These are phyloP conservation scores for Forsythia viridissima DNA, from an alignment of 257 asterid genomes.

Conservation along the genomic window DNA sequence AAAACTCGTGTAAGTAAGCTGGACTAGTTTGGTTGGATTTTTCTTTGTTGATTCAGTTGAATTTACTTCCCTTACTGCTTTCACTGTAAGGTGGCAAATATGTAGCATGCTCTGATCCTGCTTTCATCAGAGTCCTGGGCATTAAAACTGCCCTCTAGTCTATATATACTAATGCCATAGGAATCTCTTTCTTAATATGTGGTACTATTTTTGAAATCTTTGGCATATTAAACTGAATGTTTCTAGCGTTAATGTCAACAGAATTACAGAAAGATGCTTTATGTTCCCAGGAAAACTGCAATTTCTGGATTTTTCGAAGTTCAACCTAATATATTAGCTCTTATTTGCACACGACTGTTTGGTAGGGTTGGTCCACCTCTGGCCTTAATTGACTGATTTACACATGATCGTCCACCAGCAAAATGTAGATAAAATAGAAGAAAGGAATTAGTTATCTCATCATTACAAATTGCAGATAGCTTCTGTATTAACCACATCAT, in stretches of 20 bases:
- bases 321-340: neutral
- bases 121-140: neutral
- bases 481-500: neutral
- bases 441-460: neutral
- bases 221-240: neutral
- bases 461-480: no score
- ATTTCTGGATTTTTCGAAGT: neutral
- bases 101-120: neutral
- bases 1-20: conserved; percentile 53
- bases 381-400: neutral
- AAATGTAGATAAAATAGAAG: neutral
- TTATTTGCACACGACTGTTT: no score
- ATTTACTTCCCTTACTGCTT: conserved; percentile 4
- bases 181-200: neutral
- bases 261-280: neutral
- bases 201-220: neutral
- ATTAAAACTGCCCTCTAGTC: neutral
- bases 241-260: neutral
- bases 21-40: conserved; percentile 12
- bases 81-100: conserved; percentile 2
- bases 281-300: neutral
- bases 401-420: neutral
- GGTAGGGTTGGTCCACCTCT: neutral
- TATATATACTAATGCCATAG: neutral
- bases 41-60: neutral